Base-by-base conservation (phyloP, 768 basidiomycete genomes). In the Kwoniella newhampshirensis region DNA sequence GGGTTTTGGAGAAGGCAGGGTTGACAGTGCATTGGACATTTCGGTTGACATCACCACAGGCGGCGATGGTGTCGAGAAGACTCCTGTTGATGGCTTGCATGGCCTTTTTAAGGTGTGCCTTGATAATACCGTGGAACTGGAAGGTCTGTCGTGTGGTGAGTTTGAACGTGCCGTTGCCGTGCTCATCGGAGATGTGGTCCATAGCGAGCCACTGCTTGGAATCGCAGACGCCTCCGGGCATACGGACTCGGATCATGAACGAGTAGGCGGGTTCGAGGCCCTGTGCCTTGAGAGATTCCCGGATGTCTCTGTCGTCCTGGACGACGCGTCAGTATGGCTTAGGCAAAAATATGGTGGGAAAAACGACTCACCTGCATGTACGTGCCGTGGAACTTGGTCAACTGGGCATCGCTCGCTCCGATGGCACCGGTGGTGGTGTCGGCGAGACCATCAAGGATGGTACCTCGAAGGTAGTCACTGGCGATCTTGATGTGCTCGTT, bases 401-500 rank as follows among this genome's bases (percentile, higher is more conserved):
- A 81, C 77, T 98, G 96, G 7, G 85, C 86, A 75, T 99, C 96
- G 62, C 85, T 86, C 4, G 91, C 80, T 12, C 92, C 87, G 27
- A 98, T 84, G n/a, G 90, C 89, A 48, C 91, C 94, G 1, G 94
- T 96, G 52, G 81, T 84, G 52, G 79, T 82, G 75, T 98, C 94
- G 63, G 83, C 81, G 32, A 99, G 82, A 43, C 96, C 94, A 74
- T 98, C 93, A 0, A 80, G 81, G 75, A 99, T 98, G 35, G 96
- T 98, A 1, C 96, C 96, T 51, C 96, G 88, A 20, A 97, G 83
- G 79, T 87, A 97, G 54, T 86, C 84, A 44, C 88, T 91, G 4
- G 94, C 92, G 45, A 89, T 96, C 80, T 98, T 99, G 83, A 98
- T 97, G 77, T 98, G 91, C 78, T 99, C 96, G 80, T 98, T 97